Evolutionary conservation across 2,329 filamentous ascomycete species (phyloP).

Genomic region (Scopulariopsis brevicaulis): DNA sequence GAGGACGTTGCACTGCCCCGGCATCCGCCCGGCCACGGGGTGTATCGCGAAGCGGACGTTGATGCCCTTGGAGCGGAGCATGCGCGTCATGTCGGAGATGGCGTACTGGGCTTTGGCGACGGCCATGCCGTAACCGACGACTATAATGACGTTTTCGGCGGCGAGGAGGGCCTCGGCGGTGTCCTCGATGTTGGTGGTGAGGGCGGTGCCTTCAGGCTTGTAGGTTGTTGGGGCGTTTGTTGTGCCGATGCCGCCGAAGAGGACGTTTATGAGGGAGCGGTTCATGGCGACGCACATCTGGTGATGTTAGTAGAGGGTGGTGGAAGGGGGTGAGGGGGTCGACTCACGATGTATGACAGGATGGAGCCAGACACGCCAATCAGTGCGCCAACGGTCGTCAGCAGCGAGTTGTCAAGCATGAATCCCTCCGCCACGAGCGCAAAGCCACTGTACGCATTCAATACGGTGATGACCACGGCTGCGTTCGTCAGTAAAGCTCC

Average conservation of each 20-base stretch:
- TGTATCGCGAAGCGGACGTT: constrained; percentile 85
- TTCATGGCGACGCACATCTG: constrained; percentile 81
- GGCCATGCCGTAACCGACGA: constrained; percentile 90
- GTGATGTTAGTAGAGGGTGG: neutral
- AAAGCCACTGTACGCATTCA: constrained; percentile 87
- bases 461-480: constrained; percentile 75
- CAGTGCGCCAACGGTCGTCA: constrained; percentile 75
- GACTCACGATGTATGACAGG: constrained; percentile 57
- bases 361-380: constrained; percentile 87
- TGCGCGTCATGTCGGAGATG: constrained; percentile 68
- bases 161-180: constrained; percentile 64
- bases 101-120: constrained; percentile 90
- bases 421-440: constrained; percentile 83
- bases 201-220: constrained; percentile 71
- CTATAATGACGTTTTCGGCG: constrained; percentile 77
- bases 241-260: constrained; percentile 71
- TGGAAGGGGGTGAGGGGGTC: neutral
- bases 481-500: constrained; percentile 1
- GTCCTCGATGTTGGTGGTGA: constrained; percentile 69
- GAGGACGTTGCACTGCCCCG: constrained; percentile 84
- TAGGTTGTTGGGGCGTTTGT: constrained; percentile 39
- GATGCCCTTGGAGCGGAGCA: constrained; percentile 63
- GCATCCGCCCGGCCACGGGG: constrained; percentile 84
- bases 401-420: constrained; percentile 78
- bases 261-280: constrained; percentile 73